Conservation (phyloP, 805 yeast genomes). For the Debaryomyces prosopidis region DNA sequence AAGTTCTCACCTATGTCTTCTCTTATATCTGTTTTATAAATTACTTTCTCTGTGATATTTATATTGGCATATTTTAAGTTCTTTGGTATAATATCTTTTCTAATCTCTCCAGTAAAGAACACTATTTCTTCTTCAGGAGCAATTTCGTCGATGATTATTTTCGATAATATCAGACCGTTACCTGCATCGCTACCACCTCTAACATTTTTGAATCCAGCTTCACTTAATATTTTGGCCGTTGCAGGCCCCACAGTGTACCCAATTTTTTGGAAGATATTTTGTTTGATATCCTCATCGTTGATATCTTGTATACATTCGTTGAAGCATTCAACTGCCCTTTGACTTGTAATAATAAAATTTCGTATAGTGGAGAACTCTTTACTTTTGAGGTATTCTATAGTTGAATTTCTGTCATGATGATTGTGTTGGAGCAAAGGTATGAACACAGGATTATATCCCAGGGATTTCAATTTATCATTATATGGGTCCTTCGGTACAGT, state of each 20-base stretch:
- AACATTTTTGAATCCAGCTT: constrained; percentile 66
- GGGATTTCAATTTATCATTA: constrained; percentile 37
- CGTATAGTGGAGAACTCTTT: constrained; percentile 42
- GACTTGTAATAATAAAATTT: constrained; percentile 79
- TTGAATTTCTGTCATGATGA: constrained; percentile 47
- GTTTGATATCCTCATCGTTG: constrained; percentile 12
- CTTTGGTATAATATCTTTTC: constrained; percentile 79
- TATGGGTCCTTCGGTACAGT: constrained; percentile 73
- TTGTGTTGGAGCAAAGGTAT: constrained; percentile 75
- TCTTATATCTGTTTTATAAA: constrained; percentile 65
- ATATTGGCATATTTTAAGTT: constrained; percentile 47
- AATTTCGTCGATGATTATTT: constrained; percentile 48
- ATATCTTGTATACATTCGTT: constrained; percentile 41
- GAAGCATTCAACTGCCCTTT: constrained; percentile 85
- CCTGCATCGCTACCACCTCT: constrained; percentile 80
- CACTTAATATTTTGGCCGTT: constrained; percentile 58
- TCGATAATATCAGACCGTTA: constrained; percentile 71
- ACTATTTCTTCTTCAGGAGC: constrained; percentile 44
- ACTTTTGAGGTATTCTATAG: constrained; percentile 46
- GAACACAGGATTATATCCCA: constrained; percentile 51
- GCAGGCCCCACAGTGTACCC: constrained; percentile 93
- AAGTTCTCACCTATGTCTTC: constrained; percentile 47
- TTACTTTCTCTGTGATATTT: constrained; percentile 56
- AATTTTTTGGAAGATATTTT: constrained; percentile 45
- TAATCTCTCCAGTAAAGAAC: constrained; percentile 83